phyloP scores from a whole-genome alignment of 108 stramenopile species.

The Epipyxis sp. region DNA sequence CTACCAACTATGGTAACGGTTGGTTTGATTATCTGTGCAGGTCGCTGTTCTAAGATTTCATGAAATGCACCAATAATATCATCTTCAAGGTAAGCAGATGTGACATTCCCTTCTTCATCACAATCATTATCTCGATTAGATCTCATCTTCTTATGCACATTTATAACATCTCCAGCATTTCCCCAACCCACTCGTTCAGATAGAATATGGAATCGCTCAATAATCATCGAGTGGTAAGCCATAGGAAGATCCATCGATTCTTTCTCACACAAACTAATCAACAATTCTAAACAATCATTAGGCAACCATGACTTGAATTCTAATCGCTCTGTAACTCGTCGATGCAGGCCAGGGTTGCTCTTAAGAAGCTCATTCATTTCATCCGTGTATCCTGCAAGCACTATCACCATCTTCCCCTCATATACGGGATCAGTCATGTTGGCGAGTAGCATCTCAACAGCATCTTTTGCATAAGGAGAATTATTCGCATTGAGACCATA shows the following conservation, averaged over 20 bases:
- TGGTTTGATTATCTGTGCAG: neutral
- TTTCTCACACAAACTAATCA: neutral
- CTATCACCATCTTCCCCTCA: neutral
- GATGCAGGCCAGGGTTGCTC: slow-evolving; percentile 13
- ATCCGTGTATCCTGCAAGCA: slow-evolving; percentile 15
- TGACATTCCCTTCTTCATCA: neutral
- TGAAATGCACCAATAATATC: neutral
- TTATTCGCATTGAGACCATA: slow-evolving; percentile 10
- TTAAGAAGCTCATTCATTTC: slow-evolving; percentile 9
- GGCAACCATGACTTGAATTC: slow-evolving; percentile 12
- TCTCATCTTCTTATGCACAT: neutral
- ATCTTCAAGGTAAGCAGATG: too few relatives aligned
- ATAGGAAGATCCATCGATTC: neutral
- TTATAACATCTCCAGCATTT: slow-evolving; percentile 20
- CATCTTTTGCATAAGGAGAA: slow-evolving; percentile 18
- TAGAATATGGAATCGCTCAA: neutral
- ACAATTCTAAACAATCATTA: neutral
- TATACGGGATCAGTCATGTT: slow-evolving; percentile 29
- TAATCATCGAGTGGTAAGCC: neutral
- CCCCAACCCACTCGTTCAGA: neutral
- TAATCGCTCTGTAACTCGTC: neutral
- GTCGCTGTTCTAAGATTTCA: neutral
- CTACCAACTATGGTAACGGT: neutral
- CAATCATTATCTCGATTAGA: neutral
- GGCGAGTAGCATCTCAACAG: slow-evolving; percentile 16